Base-by-base conservation (phyloP, 2,329 filamentous ascomycete genomes). In the Incumbomyces delicatus region DNA sequence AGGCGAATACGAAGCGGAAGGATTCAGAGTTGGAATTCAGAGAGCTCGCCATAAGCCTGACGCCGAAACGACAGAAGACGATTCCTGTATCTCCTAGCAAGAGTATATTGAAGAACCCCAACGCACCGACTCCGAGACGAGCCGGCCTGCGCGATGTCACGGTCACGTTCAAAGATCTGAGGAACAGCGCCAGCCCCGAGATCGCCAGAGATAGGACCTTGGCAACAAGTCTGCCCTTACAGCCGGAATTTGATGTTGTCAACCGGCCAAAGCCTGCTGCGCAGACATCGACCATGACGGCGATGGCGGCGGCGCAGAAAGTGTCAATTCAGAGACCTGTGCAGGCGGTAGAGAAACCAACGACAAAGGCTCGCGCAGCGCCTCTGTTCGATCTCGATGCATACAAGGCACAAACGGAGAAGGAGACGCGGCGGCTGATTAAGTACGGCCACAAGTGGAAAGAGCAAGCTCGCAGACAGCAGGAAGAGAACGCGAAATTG, bases 61-160 rank as follows among this genome's bases (percentile, higher is more conserved):
- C 38, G 54, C 65, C 53, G 33, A 54, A 55, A 43, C 30, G 52
- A 31, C 49, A 50, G 18, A 40, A 44, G 22, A 41, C 40, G 33
- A 41, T 32, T 16, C 27, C 36, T 2, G 39, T 43, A 33, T 78
- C 76, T 18, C 75, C 75, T 1, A 74, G 76, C 1, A 80, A 80
- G 56, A 77, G 78, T 51, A 81, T 82, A 43, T 69, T 82, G n/a
- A 68, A 79, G 58, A 82, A 78, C 0, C 79, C 78, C 5, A 77
- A 78, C 3, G 78, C 76, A 2, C 71, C 67, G 8, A 69, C 68
- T 27, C 74, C 71, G 48, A 68, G 74, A 44, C 69, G 76, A 42
- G 81, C 81, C 58, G 77, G 75, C 0, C 76, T 82, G 60, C 77
- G 75, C 58, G 68, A 67, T 42, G 60, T 64, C 8, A 66, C 63